phyloP scores from a whole-genome alignment of 2,329 filamentous ascomycete species.

The Phaeophleospora eucalypticola region DNA sequence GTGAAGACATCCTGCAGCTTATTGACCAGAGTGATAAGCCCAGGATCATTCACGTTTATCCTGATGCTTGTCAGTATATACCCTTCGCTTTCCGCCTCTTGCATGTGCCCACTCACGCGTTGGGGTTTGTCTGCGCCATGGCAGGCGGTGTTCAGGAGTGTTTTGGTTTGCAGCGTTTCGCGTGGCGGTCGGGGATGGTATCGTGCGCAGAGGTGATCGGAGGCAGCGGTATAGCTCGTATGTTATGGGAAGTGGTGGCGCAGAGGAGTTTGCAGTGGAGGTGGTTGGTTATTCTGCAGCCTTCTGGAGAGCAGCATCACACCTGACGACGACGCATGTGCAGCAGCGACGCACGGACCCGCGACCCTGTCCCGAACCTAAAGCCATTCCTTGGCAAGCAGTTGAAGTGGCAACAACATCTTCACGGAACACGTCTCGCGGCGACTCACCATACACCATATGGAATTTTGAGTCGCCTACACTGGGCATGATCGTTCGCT shows the following conservation, averaged over 20 bases:
- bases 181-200: not conserved
- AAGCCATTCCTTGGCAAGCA: too few relatives aligned
- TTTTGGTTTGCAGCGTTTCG: conserved; percentile 3
- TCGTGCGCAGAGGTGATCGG: not conserved
- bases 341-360: not conserved
- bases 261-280: not conserved
- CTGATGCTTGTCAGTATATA: conserved; percentile 36
- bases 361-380: not conserved
- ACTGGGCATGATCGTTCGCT: too few relatives aligned
- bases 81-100: not conserved
- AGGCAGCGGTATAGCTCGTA: not conserved
- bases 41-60: conserved; percentile 68
- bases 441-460: too few relatives aligned
- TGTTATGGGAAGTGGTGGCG: not conserved
- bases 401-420: too few relatives aligned
- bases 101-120: conserved; percentile 23
- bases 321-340: conserved; percentile 1
- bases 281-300: conserved; percentile 4
- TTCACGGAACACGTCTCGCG: too few relatives aligned
- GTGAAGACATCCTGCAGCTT: conserved; percentile 99
- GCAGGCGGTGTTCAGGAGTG: conserved; percentile 19
- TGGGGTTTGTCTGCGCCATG: conserved; percentile 32
- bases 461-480: too few relatives aligned
- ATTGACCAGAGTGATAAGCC: conserved; percentile 81
- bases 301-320: conserved; percentile 1